These are phyloP conservation scores for Dryas alaskensis DNA, from an alignment of 306 rosid genomes.

Conservation along the genomic window DNA sequence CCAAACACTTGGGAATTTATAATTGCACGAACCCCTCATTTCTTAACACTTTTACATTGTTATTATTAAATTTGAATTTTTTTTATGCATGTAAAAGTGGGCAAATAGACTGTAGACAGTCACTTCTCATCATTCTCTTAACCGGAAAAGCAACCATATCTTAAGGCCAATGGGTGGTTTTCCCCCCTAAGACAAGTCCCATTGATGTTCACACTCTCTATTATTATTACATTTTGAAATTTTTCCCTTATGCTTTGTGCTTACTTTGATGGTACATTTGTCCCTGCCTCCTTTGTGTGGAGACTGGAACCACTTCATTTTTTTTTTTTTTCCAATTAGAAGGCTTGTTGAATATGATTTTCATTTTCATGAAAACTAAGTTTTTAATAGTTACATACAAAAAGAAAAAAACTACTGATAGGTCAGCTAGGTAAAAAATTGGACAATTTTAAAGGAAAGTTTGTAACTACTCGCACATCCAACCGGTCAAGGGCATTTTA, in stretches of 20 bases:
- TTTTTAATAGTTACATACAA: too few species aligned
- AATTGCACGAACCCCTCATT: neutral
- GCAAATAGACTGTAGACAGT: neutral
- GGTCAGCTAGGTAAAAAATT: neutral
- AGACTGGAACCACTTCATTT: neutral
- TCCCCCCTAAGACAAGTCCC: neutral
- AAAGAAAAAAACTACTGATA: too few species aligned
- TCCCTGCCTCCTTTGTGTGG: neutral
- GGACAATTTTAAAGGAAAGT: neutral
- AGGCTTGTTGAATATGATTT: neutral
- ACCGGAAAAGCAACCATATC: neutral
- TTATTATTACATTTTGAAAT: neutral
- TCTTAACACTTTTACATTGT: neutral
- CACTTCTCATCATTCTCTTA: neutral
- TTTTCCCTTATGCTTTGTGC: neutral
- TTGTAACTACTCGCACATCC: neutral
- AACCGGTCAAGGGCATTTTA: too few species aligned
- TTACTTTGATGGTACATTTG: neutral
- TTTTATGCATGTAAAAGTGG: neutral
- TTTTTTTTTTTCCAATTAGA: neutral
- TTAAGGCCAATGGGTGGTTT: neutral
- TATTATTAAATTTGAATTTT: neutral
- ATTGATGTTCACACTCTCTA: neutral
- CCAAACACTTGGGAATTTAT: neutral
- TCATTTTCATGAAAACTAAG: neutral